These are phyloP conservation scores for Pochonia chlamydosporia DNA, from an alignment of 2,329 filamentous ascomycete species.

Conservation along the genomic window DNA sequence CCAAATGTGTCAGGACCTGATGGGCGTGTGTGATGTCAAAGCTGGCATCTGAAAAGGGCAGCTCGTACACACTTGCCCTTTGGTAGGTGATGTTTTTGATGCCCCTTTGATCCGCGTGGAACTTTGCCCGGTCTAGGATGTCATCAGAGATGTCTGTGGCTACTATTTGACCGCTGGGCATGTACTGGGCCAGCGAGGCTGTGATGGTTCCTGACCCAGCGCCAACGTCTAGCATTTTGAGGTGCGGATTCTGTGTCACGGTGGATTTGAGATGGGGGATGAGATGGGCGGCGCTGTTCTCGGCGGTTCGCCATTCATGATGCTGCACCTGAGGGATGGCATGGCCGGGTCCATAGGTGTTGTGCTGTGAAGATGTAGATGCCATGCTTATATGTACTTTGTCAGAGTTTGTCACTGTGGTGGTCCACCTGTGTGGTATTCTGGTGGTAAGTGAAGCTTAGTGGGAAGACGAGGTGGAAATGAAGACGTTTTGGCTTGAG, in stretches of 20 bases:
- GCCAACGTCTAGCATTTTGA: constrained; percentile 40
- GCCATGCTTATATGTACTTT: too few relatives aligned
- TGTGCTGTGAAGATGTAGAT: constrained; percentile 16
- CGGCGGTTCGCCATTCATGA: constrained; percentile 34
- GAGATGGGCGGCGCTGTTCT: constrained; percentile 37
- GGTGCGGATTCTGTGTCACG: constrained; percentile 19
- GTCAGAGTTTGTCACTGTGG: too few relatives aligned
- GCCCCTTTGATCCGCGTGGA: constrained; percentile 15
- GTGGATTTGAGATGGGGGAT: constrained; percentile 29
- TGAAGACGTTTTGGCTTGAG: too few relatives aligned
- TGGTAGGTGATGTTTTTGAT: constrained; percentile 22
- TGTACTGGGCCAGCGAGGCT: constrained; percentile 32
- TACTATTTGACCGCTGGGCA: constrained; percentile 29
- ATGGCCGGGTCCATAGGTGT: constrained; percentile 20
- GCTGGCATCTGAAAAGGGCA: constrained; percentile 30
- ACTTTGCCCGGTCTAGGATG: constrained; percentile 21
- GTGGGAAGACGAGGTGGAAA: too few relatives aligned
- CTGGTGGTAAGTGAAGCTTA: too few relatives aligned
- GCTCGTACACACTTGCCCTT: constrained; percentile 21
- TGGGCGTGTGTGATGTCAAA: constrained; percentile 38
- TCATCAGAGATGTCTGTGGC: constrained; percentile 25
- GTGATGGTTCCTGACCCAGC: constrained; percentile 46
- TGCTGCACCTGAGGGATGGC: constrained; percentile 20
- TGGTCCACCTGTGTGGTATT: too few relatives aligned
- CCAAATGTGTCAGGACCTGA: constrained; percentile 38